Evolutionary conservation across 1,284 basidiomycete genomes (phyloP), one percentile per base, ranked within the genome.

Genomic region (Stereum hirsutum): DNA sequence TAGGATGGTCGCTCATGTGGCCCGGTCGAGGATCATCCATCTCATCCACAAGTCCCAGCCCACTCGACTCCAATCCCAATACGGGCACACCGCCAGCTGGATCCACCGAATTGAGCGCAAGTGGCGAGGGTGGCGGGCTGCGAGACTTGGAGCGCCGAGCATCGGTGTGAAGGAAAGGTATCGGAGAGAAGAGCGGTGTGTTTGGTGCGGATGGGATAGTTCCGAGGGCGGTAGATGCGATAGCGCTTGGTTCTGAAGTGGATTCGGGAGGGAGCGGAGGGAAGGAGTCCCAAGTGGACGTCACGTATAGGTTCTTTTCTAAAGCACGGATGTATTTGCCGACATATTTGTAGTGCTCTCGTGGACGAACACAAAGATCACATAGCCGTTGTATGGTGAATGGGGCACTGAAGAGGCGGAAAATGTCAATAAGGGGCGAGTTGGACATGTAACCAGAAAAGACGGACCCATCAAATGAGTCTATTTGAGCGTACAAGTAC

Each of bases 331-430:
- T 72, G 59, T 93, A 96, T 64, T 96, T 96, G 37, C 92, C 89
- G 5, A 90, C 64, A 21, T 75, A 74, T 32, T 70, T 80, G 69
- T 96, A 94, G 51, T 89, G 74, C 39, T 72, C 65, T 47, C 70
- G 71, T 2, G 92, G 91, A 26, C 74, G 62, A 6, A 84, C 52
- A 36, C 82, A 79, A n/a, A 97, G 75, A 57, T 96, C 92, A 54
- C 87, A 89, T 14, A 96, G 63, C 28, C 93, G 81, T 61, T 97
- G 93, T 41, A 96, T 84, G 4, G 93, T 95, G 63, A 96, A 97
- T 3, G 93, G 93, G 0, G 89, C 77, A 43, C 77, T 78, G 31
- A 15, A 32, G 14, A 40, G 45, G 35, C 42, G 30, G 39, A 44
- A 31, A 19, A 38, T 46, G 41, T 52, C 41, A 25, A 27, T 30